Conservation (phyloP, 2,329 filamentous ascomycete species). For the Beauveria brongniartii region DNA sequence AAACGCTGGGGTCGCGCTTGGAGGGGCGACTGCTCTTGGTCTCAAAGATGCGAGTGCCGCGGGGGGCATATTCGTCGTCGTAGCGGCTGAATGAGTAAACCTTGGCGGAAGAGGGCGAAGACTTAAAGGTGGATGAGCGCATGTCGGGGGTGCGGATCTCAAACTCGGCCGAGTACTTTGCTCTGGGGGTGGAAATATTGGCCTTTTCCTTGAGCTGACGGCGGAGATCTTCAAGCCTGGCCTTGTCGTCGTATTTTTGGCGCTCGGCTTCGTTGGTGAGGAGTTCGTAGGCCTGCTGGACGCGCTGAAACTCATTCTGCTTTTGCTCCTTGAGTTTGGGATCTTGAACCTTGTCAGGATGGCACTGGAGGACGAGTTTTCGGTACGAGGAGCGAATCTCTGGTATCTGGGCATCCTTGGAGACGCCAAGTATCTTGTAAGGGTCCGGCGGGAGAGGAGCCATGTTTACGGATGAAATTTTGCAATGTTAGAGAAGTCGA, state of each 20-base stretch:
- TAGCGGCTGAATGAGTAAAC: conserved; percentile 30
- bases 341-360: conserved; percentile 86
- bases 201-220: conserved; percentile 40
- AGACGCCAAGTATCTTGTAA: conserved; percentile 67
- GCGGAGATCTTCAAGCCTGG: conserved; percentile 57
- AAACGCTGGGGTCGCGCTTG: conserved; percentile 40
- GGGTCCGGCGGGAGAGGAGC: conserved; percentile 59
- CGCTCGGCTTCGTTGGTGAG: conserved; percentile 70
- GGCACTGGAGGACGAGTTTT: conserved; percentile 80
- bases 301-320: conserved; percentile 81
- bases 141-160: conserved; percentile 46
- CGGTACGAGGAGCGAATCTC: conserved; percentile 74
- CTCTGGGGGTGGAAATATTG: conserved; percentile 35
- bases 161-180: conserved; percentile 27
- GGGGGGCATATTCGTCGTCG: conserved; percentile 37
- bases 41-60: conserved; percentile 34
- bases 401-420: conserved; percentile 59
- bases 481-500: neutral
- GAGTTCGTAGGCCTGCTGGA: conserved; percentile 88
- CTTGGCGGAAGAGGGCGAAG: conserved; percentile 24
- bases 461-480: conserved; percentile 27
- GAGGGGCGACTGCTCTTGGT: conserved; percentile 27
- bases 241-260: conserved; percentile 68
- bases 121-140: conserved; percentile 33
- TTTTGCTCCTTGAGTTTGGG: conserved; percentile 67